phyloP scores from a whole-genome alignment of 768 basidiomycete species.

The Mycena vitilis region DNA sequence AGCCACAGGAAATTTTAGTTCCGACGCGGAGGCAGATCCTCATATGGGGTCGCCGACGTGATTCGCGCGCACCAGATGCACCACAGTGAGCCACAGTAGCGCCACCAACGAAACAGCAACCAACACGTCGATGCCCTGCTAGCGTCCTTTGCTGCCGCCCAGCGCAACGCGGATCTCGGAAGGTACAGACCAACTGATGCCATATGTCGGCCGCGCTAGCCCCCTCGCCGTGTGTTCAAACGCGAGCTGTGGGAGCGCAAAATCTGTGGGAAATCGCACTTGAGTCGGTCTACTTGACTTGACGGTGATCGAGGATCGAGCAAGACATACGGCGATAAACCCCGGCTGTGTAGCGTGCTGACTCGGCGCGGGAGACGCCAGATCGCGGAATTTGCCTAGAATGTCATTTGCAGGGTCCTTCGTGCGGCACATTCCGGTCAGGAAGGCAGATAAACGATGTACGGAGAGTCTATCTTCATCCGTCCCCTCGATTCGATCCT shows the following conservation, averaged over 20 bases:
- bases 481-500: background rate
- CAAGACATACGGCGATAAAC: background rate
- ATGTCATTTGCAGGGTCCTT: background rate
- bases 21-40: slow-evolving; percentile 14
- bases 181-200: background rate
- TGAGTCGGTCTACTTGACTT: background rate
- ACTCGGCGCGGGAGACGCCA: slow-evolving; percentile 15
- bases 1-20: background rate
- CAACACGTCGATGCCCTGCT: background rate
- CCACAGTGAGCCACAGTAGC: slow-evolving; percentile 3
- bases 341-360: slow-evolving; percentile 8
- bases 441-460: background rate
- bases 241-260: slow-evolving; percentile 4
- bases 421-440: slow-evolving; percentile 17
- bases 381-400: slow-evolving; percentile 33
- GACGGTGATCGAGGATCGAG: slow-evolving; percentile 12
- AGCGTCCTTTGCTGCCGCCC: background rate
- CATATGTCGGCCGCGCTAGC: slow-evolving; percentile 3
- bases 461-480: too few species aligned
- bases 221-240: background rate
- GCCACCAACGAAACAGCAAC: background rate
- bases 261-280: background rate
- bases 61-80: slow-evolving; percentile 1
- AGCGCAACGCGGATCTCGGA: slow-evolving; percentile 15
- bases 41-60: slow-evolving; percentile 8